Evolutionary conservation across 345 rosid genomes (phyloP).

Genomic region (Syzygium aromaticum): DNA sequence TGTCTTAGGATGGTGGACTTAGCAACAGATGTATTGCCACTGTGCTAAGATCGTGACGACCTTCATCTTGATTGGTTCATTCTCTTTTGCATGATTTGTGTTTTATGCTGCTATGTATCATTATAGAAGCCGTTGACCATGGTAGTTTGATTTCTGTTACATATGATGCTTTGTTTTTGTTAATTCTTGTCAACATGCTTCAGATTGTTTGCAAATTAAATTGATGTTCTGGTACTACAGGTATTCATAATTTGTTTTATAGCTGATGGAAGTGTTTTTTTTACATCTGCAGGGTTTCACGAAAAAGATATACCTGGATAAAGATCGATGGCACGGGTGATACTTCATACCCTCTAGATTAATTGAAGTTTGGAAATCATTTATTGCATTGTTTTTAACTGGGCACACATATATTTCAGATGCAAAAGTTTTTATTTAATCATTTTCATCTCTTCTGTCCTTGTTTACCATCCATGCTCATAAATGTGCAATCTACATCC

Average conservation of each 20-base stretch:
- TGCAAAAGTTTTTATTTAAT: not conserved
- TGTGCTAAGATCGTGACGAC: not conserved
- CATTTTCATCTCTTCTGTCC: not conserved
- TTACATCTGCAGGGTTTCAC: slow-evolving; percentile 77
- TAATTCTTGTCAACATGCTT: not conserved
- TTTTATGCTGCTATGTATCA: not conserved
- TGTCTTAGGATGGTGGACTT: not conserved
- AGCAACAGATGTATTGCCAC: not conserved
- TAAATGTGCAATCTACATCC: not conserved
- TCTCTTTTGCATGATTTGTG: not conserved
- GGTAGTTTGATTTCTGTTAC: not conserved
- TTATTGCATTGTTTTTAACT: not conserved
- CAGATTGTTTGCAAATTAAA: not conserved
- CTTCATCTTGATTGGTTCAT: not conserved
- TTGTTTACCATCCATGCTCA: not conserved
- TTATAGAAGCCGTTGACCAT: not conserved
- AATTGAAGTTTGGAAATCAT: not conserved
- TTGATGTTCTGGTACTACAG: not conserved
- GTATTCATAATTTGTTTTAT: not conserved
- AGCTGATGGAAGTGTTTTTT: not conserved
- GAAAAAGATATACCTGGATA: slow-evolving; percentile 96
- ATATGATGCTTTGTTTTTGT: not conserved
- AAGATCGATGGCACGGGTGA: slow-evolving; percentile 98
- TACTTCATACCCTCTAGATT: slow-evolving; percentile 1
- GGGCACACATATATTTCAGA: not conserved